Conservation (phyloP, 2,329 filamentous ascomycete genomes). For the Didymella arachidicola region DNA sequence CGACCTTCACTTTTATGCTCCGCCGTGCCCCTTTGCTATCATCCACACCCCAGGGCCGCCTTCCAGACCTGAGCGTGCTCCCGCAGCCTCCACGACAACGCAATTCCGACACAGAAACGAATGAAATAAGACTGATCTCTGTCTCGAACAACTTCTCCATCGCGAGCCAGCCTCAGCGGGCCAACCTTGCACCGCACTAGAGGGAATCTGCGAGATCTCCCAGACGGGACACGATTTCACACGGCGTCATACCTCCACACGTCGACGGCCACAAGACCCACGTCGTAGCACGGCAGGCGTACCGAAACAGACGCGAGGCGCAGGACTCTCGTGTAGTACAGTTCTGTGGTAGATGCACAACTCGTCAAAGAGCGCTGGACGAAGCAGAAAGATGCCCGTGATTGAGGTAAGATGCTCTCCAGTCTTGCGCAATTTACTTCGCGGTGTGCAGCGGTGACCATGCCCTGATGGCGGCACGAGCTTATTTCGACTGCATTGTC, state of each 20-base stretch:
- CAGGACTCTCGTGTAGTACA: constrained; percentile 8
- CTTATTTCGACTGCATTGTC: constrained; percentile 22
- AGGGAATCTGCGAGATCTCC: constrained; percentile 31
- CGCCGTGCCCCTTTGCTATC: not conserved
- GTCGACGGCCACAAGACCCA: constrained; percentile 14
- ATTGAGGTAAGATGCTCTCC: constrained; percentile 44
- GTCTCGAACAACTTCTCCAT: constrained; percentile 9
- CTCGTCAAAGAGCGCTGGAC: constrained; percentile 25
- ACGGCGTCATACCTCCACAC: constrained; percentile 40
- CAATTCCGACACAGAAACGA: not conserved
- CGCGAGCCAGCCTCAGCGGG: constrained; percentile 11
- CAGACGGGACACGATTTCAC: constrained; percentile 31
- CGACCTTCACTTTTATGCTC: not conserved
- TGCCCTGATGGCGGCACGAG: constrained; percentile 12
- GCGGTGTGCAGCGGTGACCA: not conserved
- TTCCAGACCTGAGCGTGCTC: not conserved
- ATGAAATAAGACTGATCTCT: constrained; percentile 2
- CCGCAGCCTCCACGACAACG: constrained; percentile 7
- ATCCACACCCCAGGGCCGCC: not conserved
- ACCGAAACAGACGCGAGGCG: constrained; percentile 13
- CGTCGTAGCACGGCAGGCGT: constrained; percentile 29
- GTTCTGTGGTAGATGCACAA: constrained; percentile 25
- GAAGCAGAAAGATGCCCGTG: constrained; percentile 41
- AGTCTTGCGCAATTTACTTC: constrained; percentile 5
- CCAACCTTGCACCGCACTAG: constrained; percentile 34